These are phyloP conservation scores for Udeniomyces megalosporus DNA, from an alignment of 768 basidiomycete species.

Conservation along the genomic window DNA sequence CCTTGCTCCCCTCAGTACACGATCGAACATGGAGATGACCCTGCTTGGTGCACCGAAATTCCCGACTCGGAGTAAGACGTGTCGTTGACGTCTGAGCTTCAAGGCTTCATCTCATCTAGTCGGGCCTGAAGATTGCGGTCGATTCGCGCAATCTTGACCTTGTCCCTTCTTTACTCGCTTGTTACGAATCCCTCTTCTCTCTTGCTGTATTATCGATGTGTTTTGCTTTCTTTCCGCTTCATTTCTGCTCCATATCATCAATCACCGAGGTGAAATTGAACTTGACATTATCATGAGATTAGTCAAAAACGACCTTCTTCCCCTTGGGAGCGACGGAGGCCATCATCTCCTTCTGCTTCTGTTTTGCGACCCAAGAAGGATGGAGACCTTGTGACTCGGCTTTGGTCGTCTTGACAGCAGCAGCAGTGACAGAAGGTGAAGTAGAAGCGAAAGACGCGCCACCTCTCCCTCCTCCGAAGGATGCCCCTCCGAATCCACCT, in stretches of 20 bases:
- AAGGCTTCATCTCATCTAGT: not conserved
- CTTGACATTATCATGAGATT: constrained; percentile 52
- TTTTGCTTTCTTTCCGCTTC: not conserved
- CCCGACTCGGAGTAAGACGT: constrained; percentile 5
- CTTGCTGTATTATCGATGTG: not conserved
- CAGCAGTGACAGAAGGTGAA: constrained; percentile 1
- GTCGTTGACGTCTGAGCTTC: not conserved
- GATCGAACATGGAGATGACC: constrained; percentile 5
- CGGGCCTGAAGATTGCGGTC: no score
- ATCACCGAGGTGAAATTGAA: constrained; percentile 79
- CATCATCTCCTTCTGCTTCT: constrained; percentile 43
- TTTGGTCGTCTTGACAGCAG: constrained; percentile 24
- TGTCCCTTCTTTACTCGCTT: no score
- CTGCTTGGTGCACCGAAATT: constrained; percentile 7
- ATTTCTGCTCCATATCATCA: not conserved
- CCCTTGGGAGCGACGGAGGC: constrained; percentile 43
- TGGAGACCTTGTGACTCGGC: constrained; percentile 39
- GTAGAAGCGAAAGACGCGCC: not conserved
- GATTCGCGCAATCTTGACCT: no score
- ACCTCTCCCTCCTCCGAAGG: not conserved
- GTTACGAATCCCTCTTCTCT: not conserved
- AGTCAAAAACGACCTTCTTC: constrained; percentile 57
- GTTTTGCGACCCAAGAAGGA: constrained; percentile 94
- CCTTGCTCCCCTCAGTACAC: not conserved
- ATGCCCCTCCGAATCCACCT: not conserved